phyloP scores from a whole-genome alignment of 2,329 filamentous ascomycete species.

The Sclerotinia trifoliorum region DNA sequence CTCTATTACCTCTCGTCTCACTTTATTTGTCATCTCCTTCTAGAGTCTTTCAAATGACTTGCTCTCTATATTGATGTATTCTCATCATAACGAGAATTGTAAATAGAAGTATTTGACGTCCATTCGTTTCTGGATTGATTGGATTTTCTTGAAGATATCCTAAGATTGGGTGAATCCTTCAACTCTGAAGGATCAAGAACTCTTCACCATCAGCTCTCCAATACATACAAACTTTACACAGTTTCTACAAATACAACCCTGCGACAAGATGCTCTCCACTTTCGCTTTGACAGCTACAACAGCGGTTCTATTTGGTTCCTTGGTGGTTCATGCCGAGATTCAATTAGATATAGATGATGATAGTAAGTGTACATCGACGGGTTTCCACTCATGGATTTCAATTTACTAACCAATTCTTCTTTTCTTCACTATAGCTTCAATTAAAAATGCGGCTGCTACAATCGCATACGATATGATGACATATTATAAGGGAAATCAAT shows the following conservation, averaged over 20 bases:
- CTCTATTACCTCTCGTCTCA: neutral
- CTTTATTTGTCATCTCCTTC: slow-evolving; percentile 13
- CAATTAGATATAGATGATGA: slow-evolving; percentile 35
- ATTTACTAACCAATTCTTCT: slow-evolving; percentile 28
- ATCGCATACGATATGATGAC: slow-evolving; percentile 42
- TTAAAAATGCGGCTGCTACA: slow-evolving; percentile 38
- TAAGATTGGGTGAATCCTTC: slow-evolving; percentile 7
- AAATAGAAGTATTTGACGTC: slow-evolving; percentile 26
- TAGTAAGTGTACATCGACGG: slow-evolving; percentile 26
- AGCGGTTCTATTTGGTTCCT: slow-evolving; percentile 31
- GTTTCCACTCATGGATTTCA: neutral
- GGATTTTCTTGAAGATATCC: slow-evolving; percentile 8
- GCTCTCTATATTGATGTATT: slow-evolving; percentile 3
- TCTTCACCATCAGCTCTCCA: neutral
- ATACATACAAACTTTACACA: neutral
- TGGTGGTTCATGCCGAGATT: slow-evolving; percentile 40
- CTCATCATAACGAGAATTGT: neutral
- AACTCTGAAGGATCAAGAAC: neutral
- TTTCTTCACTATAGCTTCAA: slow-evolving; percentile 44
- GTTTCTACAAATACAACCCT: neutral
- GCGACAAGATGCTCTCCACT: slow-evolving; percentile 30
- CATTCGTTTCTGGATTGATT: slow-evolving; percentile 25
- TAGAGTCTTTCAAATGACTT: neutral
- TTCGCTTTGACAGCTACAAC: slow-evolving; percentile 32
- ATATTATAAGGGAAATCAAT: slow-evolving; percentile 44